Evolutionary conservation across 805 yeast genomes (phyloP).

Genomic region (Candida caryicola): DNA sequence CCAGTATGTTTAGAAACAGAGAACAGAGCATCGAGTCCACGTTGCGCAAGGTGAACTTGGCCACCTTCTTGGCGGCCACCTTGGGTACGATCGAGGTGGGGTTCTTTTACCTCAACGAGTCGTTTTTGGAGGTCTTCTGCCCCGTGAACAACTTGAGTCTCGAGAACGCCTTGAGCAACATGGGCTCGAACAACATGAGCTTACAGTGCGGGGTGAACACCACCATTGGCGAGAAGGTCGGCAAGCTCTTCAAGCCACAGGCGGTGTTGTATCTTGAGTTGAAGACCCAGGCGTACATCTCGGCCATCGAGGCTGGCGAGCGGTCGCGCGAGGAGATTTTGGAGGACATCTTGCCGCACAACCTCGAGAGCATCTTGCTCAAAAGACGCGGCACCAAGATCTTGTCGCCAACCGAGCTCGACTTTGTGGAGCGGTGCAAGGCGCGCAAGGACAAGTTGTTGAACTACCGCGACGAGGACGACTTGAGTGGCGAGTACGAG

Average conservation of each 20-base stretch:
- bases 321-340: constrained; percentile 64
- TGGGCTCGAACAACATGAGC: constrained; percentile 28
- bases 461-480: constrained; percentile 44
- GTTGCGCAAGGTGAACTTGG: constrained; percentile 78
- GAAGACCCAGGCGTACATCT: constrained; percentile 92
- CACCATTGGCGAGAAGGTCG: constrained; percentile 39
- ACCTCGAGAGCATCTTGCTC: constrained; percentile 49
- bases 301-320: constrained; percentile 70
- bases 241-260: constrained; percentile 74
- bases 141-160: constrained; percentile 63
- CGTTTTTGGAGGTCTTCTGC: constrained; percentile 83
- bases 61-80: constrained; percentile 85
- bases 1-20: constrained; percentile 54
- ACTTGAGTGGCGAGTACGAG: constrained; percentile 68
- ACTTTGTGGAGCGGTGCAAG: constrained; percentile 72
- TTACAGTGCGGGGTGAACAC: constrained; percentile 34
- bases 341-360: constrained; percentile 70
- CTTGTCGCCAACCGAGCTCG: constrained; percentile 74
- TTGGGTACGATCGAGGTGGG: constrained; percentile 85
- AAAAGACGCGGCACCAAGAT: constrained; percentile 35
- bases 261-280: constrained; percentile 78
- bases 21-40: constrained; percentile 64
- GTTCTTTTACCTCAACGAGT: constrained; percentile 78
- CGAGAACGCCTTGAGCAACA: constrained; percentile 37
- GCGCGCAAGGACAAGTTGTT: constrained; percentile 64